These are phyloP conservation scores for Nicotiana attenuata DNA, from an alignment of 257 asterid species.

Conservation along the genomic window DNA sequence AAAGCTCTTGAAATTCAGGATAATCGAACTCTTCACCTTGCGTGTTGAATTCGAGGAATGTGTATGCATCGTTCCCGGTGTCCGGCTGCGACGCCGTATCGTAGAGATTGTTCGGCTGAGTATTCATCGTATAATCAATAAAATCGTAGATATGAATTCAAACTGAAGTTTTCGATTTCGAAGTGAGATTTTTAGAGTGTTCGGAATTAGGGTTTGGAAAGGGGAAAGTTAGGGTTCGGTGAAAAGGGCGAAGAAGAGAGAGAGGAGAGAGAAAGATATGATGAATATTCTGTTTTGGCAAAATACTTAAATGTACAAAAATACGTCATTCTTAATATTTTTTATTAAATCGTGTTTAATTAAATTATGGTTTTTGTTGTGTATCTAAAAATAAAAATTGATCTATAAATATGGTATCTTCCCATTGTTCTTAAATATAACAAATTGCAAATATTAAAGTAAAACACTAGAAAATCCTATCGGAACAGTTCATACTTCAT, in stretches of 20 bases:
- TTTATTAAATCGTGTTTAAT: too few species aligned
- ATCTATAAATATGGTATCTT: too few species aligned
- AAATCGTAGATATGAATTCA: neutral
- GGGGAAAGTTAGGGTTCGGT: neutral
- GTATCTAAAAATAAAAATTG: too few species aligned
- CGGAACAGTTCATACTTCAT: too few species aligned
- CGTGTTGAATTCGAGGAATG: conserved; percentile 88
- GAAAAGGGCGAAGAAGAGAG: too few species aligned
- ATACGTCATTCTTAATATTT: neutral
- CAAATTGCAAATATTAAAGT: too few species aligned
- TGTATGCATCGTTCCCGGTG: conserved; percentile 83
- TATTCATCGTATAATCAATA: conserved; percentile 38
- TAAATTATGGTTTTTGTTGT: too few species aligned
- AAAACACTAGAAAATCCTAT: too few species aligned
- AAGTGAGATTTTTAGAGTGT: too few species aligned
- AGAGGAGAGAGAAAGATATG: neutral
- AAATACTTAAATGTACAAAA: neutral
- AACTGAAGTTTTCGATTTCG: too few species aligned
- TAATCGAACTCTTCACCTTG: conserved; percentile 92
- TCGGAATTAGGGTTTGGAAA: neutral
- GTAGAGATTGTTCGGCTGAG: conserved; percentile 68
- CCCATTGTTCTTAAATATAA: too few species aligned
- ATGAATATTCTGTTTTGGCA: neutral
- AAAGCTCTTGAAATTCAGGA: conserved; percentile 83
- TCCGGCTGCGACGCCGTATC: conserved; percentile 99